Conservation (phyloP, 2,329 filamentous ascomycete species). For the Diplodia corticola region DNA sequence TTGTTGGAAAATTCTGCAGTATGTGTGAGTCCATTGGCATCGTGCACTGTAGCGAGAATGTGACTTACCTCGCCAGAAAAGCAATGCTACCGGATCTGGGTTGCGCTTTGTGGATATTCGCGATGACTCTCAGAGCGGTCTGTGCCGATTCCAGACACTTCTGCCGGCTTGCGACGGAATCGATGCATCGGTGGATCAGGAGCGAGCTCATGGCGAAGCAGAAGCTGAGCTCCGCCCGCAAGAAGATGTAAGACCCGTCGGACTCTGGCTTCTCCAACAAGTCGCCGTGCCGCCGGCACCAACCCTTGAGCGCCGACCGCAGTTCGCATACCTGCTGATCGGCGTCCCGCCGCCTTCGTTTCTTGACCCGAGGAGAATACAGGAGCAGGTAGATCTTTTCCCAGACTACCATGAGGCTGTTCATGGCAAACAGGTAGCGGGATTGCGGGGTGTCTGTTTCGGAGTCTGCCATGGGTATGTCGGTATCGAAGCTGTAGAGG, state of each 20-base stretch:
- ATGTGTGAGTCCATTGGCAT: neutral
- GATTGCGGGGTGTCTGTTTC: neutral
- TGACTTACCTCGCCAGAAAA: neutral
- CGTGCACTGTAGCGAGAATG: neutral
- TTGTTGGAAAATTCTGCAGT: neutral
- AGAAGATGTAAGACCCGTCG: neutral
- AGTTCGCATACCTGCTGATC: neutral
- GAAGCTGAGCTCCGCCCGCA: neutral
- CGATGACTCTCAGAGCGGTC: neutral
- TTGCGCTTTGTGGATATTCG: neutral
- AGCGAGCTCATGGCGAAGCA: constrained; percentile 3
- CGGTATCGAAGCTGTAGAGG: neutral
- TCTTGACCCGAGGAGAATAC: neutral
- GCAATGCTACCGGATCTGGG: neutral
- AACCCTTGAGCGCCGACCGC: neutral
- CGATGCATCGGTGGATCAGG: neutral
- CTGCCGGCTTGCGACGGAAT: neutral
- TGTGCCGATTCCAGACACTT: neutral
- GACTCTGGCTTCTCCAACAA: neutral
- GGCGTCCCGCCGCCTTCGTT: neutral
- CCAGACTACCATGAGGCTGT: neutral
- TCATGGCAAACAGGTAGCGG: neutral
- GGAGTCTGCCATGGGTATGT: neutral
- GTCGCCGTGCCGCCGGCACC: neutral
- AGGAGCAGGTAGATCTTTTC: constrained; percentile 4